phyloP scores from a whole-genome alignment of 371 early-diverging fungal genomes.

The Capillidium rhysosporum region DNA sequence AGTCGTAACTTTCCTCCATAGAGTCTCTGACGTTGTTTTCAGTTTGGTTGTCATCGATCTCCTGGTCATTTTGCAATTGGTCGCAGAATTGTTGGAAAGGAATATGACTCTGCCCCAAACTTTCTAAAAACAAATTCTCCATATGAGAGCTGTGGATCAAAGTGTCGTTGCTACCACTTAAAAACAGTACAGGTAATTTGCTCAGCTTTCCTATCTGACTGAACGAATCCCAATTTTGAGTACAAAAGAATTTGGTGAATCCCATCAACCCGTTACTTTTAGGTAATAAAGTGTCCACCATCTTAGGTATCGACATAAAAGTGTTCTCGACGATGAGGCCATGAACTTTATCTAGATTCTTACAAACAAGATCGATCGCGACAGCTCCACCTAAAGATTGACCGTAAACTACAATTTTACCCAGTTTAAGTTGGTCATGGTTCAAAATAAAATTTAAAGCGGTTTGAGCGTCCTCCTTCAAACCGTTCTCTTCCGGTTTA shows the following conservation, averaged over 20 bases:
- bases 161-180: conserved; percentile 67
- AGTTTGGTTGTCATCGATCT: too few relatives aligned
- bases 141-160: conserved; percentile 80
- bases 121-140: conserved; percentile 26
- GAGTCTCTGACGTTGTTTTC: too few relatives aligned
- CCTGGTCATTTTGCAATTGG: neutral
- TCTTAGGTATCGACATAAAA: conserved; percentile 68
- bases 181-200: conserved; percentile 58
- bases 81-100: conserved; percentile 14
- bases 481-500: conserved; percentile 59
- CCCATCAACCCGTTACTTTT: neutral
- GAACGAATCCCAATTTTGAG: conserved; percentile 78
- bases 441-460: conserved; percentile 57
- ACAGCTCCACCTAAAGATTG: conserved; percentile 96
- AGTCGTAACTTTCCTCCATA: too few relatives aligned
- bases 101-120: too few relatives aligned
- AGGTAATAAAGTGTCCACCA: conserved; percentile 74
- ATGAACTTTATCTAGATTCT: conserved; percentile 34
- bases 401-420: conserved; percentile 71
- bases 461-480: conserved; percentile 70
- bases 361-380: conserved; percentile 63
- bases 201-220: conserved; percentile 38
- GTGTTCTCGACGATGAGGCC: conserved; percentile 90
- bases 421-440: conserved; percentile 45
- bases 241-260: conserved; percentile 37